Evolutionary conservation across 1,284 basidiomycete species (phyloP).

Genomic region (Inonotus hispidus): DNA sequence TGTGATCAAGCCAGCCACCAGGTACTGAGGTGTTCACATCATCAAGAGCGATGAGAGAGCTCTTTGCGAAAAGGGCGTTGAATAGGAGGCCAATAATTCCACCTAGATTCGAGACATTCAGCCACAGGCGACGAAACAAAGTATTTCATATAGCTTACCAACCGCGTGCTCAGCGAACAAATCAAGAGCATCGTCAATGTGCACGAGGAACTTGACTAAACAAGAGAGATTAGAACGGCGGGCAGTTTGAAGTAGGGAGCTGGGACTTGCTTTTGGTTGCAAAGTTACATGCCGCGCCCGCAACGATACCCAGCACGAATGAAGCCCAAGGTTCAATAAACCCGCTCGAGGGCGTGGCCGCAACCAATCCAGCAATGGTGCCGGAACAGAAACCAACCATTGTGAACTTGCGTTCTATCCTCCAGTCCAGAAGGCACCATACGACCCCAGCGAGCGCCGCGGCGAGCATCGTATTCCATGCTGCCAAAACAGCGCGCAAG

Average conservation of each 20-base stretch:
- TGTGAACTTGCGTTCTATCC: constrained; percentile 74
- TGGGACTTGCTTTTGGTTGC: constrained; percentile 70
- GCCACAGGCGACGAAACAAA: neutral
- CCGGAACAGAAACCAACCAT: constrained; percentile 84
- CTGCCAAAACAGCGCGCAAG: constrained; percentile 79
- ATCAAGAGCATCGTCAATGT: constrained; percentile 81
- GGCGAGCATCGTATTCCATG: constrained; percentile 85
- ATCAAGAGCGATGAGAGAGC: constrained; percentile 60
- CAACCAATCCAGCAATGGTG: constrained; percentile 86
- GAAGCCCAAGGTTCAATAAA: constrained; percentile 64
- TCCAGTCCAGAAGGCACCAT: constrained; percentile 88
- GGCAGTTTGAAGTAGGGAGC: neutral
- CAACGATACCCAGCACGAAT: constrained; percentile 72
- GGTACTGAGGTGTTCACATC: constrained; percentile 62
- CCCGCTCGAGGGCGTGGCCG: constrained; percentile 80
- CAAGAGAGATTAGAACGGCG: constrained; percentile 19
- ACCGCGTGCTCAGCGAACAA: constrained; percentile 89
- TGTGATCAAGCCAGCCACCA: constrained; percentile 69
- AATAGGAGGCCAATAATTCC: constrained; percentile 81
- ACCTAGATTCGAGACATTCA: neutral
- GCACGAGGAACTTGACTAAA: constrained; percentile 60
- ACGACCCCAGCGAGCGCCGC: constrained; percentile 74
- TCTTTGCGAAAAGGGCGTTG: constrained; percentile 77
- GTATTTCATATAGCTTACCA: constrained; percentile 32
- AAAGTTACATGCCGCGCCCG: constrained; percentile 79